Conservation (phyloP, 169 alveolate species). For the Cardiosporidium cionae region DNA sequence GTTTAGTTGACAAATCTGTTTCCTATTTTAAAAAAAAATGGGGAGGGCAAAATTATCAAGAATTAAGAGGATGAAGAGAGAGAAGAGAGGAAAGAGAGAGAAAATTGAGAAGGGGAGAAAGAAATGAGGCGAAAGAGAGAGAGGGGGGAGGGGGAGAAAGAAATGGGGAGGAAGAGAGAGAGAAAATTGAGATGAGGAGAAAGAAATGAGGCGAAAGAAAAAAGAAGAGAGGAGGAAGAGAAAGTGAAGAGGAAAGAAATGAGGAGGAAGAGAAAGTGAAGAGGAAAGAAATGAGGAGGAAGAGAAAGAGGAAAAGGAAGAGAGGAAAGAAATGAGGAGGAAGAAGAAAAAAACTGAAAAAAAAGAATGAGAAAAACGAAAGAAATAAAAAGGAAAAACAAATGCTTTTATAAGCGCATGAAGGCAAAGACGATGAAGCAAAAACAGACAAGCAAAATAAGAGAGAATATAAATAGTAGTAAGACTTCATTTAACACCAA, state of each 20-base stretch:
- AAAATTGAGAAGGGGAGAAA: not conserved
- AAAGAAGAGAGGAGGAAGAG: not conserved
- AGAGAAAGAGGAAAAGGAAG: no score
- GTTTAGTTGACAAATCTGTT: conserved; percentile 81
- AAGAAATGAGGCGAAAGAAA: not conserved
- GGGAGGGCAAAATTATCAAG: no score
- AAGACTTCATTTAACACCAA: no score
- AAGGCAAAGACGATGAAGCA: no score
- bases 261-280: not conserved
- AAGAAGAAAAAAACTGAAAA: not conserved
- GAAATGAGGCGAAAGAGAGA: not conserved
- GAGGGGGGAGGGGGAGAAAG: not conserved
- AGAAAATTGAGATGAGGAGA: not conserved
- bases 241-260: not conserved
- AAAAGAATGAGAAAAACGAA: not conserved
- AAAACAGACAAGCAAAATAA: no score
- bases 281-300: not conserved
- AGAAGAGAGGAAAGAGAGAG: no score
- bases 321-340: not conserved
- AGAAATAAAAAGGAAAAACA: not conserved
- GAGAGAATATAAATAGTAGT: no score
- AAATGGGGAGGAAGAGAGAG: not conserved
- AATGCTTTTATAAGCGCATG: no score
- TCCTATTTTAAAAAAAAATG: no score
- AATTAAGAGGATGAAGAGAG: no score